Evolutionary conservation across 2,329 filamentous ascomycete species (phyloP), one percentile per base, ranked within the genome.

Genomic region (Sclerotinia minor): DNA sequence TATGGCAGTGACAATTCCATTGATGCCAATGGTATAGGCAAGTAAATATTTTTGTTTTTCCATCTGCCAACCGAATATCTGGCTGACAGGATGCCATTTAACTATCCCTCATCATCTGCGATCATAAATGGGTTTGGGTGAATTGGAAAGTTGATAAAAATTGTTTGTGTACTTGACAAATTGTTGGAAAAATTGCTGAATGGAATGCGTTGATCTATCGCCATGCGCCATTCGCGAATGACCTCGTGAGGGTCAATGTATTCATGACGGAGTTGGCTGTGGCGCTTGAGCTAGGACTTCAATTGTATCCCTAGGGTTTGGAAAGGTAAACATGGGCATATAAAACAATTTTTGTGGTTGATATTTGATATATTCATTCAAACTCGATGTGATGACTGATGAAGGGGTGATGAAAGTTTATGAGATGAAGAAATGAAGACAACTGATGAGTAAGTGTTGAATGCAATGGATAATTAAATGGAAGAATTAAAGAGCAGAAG

Each of bases 21-120:
- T 38, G 45, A 61, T 38, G 15, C 29, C 21, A 50, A 61, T 50
- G n/a, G 45, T 17, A 61, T 24, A 61, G 45, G 45, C 32, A 13
- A 26, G 29, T 50, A 21, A n/a, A 6, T 32, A 50, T 24, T 38
- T 15, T 50, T 50, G 15, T 8, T 17, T 11, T 15, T 35, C 9
- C 32, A 19, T 61, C 29, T 50, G 45, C 45, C 29, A 35, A 35
- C 45, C n/a, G 45, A 19, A 35, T 13, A 1, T 50, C 52, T 61
- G 15, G 58, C 45, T 61, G 26, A 61, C 17, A 24, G 7, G 29
- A 50, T 38, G 45, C 13, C 8, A 35, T 26, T 13, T 50, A 61
- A 45, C 13, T 19, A 61, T 50, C 15, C 45, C 45, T 24, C 29
- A n/a, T 17, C 45, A 35, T 19, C 44, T 5, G n/a, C 29, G 8